Evolutionary conservation across 164 flowering plant genomes (phyloP).

Genomic region (Vitis riparia): DNA sequence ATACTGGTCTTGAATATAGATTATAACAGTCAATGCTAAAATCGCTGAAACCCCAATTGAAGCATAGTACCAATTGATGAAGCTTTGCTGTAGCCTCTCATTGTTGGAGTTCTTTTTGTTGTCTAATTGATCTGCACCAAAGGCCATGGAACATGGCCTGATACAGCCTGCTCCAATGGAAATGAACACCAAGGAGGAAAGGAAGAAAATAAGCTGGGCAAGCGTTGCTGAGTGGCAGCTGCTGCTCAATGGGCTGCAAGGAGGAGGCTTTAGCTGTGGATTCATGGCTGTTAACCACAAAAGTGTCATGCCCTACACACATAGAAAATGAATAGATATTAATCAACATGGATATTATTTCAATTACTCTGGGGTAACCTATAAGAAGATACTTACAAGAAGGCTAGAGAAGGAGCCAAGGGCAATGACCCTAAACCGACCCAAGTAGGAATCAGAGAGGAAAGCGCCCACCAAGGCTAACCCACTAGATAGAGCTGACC

Average conservation of each 20-base stretch:
- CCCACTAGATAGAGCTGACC: constrained; percentile 44
- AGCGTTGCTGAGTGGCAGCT: constrained; percentile 12
- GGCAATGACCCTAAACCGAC: constrained; percentile 54
- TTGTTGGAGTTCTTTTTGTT: constrained; percentile 24
- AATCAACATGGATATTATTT: no score
- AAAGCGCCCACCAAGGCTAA: constrained; percentile 55
- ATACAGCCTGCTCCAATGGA: constrained; percentile 34
- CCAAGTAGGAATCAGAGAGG: constrained; percentile 63
- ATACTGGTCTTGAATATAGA: constrained; percentile 35
- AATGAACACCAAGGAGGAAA: constrained; percentile 16
- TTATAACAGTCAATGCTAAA: constrained; percentile 37
- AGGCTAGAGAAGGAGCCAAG: constrained; percentile 41
- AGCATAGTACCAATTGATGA: constrained; percentile 47
- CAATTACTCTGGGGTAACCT: no score
- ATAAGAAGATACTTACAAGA: constrained; percentile 29
- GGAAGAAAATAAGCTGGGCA: constrained; percentile 8
- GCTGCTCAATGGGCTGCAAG: constrained; percentile 4
- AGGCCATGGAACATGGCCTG: constrained; percentile 52
- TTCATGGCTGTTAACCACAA: constrained; percentile 23
- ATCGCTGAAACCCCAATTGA: constrained; percentile 27
- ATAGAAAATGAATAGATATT: no score
- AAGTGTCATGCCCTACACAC: constrained; percentile 15
- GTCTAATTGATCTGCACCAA: constrained; percentile 53
- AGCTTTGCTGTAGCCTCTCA: constrained; percentile 26
- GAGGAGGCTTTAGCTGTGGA: constrained; percentile 15